Evolutionary conservation across 1,284 basidiomycete genomes (phyloP).

Genomic region (Microbotryum scabiosae): DNA sequence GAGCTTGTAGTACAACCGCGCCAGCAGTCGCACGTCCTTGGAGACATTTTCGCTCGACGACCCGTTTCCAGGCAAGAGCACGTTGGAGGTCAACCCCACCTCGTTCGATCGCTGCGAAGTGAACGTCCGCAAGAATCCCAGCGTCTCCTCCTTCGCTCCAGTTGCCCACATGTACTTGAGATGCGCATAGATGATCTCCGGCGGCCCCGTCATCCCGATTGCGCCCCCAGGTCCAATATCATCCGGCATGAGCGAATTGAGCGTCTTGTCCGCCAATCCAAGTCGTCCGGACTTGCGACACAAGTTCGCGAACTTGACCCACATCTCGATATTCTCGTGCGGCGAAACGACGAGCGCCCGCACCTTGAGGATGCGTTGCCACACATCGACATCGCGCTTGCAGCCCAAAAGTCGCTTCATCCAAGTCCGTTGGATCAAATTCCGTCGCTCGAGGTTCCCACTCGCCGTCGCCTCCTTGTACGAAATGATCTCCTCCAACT

Average conservation of each 20-base stretch:
- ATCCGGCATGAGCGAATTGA: slow-evolving; percentile 76
- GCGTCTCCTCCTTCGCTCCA: slow-evolving; percentile 66
- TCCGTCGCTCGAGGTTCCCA: slow-evolving; percentile 82
- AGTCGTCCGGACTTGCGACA: slow-evolving; percentile 78
- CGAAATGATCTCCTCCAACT: slow-evolving; percentile 93
- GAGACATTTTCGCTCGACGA: slow-evolving; percentile 46
- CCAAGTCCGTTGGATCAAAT: slow-evolving; percentile 81
- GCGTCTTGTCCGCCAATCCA: slow-evolving; percentile 90
- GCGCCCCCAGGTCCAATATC: slow-evolving; percentile 34
- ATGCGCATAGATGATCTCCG: slow-evolving; percentile 94
- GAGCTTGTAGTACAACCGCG: slow-evolving; percentile 92
- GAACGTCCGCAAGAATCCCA: slow-evolving; percentile 80
- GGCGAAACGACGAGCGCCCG: slow-evolving; percentile 88
- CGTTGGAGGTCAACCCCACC: slow-evolving; percentile 55
- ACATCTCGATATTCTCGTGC: slow-evolving; percentile 90
- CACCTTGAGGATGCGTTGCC: slow-evolving; percentile 96
- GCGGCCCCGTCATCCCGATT: slow-evolving; percentile 62
- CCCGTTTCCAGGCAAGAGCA: slow-evolving; percentile 31
- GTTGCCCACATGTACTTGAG: slow-evolving; percentile 95
- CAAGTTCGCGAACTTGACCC: slow-evolving; percentile 88
- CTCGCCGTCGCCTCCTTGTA: slow-evolving; percentile 73
- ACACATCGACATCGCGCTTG: slow-evolving; percentile 97
- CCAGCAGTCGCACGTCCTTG: slow-evolving; percentile 79
- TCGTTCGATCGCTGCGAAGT: slow-evolving; percentile 67
- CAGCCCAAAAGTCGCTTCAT: slow-evolving; percentile 91